Evolutionary conservation across 495 filamentous ascomycete genomes (phyloP).

Genomic region (Aspergillus conjunctus): DNA sequence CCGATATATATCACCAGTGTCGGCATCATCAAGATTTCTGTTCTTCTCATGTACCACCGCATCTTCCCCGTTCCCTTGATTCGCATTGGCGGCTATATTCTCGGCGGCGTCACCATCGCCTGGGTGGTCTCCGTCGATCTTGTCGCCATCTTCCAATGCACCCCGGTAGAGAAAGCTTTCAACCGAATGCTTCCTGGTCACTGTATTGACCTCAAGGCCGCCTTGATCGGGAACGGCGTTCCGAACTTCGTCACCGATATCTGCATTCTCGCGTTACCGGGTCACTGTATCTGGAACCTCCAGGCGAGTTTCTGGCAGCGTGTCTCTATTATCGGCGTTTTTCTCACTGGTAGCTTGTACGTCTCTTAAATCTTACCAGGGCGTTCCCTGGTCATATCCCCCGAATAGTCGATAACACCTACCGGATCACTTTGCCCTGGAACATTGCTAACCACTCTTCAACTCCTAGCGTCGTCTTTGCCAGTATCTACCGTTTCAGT

Average conservation of each 20-base stretch:
- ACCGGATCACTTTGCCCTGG: too few species aligned
- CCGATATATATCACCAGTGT: conserved; percentile 17
- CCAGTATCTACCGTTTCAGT: conserved; percentile 27
- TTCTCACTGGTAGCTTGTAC: conserved; percentile 16
- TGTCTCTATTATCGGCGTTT: conserved; percentile 11
- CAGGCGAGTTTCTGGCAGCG: conserved; percentile 10
- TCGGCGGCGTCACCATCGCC: conserved; percentile 15
- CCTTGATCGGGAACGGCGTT: conserved; percentile 14
- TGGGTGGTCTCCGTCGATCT: conserved; percentile 19
- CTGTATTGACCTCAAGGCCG: conserved; percentile 15
- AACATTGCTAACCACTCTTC: background rate
- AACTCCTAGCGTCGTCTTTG: conserved; percentile 17
- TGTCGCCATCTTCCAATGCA: conserved; percentile 21
- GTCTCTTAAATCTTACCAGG: too few species aligned
- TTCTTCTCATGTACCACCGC: conserved; percentile 19
- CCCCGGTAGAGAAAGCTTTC: conserved; percentile 7
- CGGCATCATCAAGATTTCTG: conserved; percentile 16
- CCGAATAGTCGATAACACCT: too few species aligned
- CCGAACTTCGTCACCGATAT: conserved; percentile 20
- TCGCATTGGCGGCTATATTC: conserved; percentile 12
- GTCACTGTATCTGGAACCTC: conserved; percentile 12
- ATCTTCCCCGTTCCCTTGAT: conserved; percentile 16
- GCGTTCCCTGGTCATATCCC: too few species aligned
- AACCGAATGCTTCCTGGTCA: conserved; percentile 6
- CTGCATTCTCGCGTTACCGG: conserved; percentile 11